Conservation (phyloP, 2,329 filamentous ascomycete species). For the Byssochlamys sp. region DNA sequence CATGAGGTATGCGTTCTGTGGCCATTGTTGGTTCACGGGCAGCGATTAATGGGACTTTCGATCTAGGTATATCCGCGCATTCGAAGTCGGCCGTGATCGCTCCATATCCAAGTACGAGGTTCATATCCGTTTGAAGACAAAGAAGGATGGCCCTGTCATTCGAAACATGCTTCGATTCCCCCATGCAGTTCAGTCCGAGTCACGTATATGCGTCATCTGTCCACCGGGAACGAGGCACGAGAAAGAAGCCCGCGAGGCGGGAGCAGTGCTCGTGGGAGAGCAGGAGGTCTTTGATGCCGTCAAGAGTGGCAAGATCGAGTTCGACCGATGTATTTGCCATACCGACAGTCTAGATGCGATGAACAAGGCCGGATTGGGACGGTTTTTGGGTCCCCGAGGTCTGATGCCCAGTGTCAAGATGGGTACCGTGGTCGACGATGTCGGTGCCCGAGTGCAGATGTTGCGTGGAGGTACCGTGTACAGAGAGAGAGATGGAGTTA, state of each 20-base stretch:
- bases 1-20: constrained; percentile 53
- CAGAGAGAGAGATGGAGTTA: constrained; percentile 71
- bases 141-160: constrained; percentile 76
- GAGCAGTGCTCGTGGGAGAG: constrained; percentile 75
- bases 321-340: constrained; percentile 84
- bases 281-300: constrained; percentile 75
- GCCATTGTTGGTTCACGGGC: constrained; percentile 3
- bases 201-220: constrained; percentile 82
- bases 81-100: constrained; percentile 76
- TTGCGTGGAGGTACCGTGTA: constrained; percentile 79
- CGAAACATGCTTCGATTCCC: constrained; percentile 82
- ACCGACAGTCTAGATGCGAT: constrained; percentile 65
- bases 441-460: constrained; percentile 64
- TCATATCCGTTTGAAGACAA: constrained; percentile 69
- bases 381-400: constrained; percentile 75
- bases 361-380: constrained; percentile 69
- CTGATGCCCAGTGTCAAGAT: constrained; percentile 85
- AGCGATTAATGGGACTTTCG: constrained; percentile 7
- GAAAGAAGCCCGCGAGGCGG: constrained; percentile 63
- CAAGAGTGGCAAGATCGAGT: constrained; percentile 65
- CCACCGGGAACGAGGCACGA: constrained; percentile 68
- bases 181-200: constrained; percentile 78
- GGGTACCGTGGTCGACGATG: constrained; percentile 77
- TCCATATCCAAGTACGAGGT: constrained; percentile 77
- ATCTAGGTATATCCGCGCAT: constrained; percentile 73